A percentile compares a stretch with the other conserved stretches of the same genome.
Conservation (phyloP, 139 green algal genomes). For the Klebsormidium nitens region DNA sequence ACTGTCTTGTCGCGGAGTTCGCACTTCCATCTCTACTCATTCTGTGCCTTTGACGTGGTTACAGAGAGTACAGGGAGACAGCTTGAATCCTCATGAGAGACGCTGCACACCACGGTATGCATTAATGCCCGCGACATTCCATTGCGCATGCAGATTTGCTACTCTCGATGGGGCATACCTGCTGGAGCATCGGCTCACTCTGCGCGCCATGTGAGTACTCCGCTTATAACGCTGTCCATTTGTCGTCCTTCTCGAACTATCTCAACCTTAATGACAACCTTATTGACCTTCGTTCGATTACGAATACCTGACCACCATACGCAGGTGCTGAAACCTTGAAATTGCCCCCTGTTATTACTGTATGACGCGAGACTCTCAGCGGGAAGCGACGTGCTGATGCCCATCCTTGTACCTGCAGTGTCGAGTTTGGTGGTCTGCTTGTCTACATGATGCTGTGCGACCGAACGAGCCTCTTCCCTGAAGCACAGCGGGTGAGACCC, state of each 20-base stretch:
- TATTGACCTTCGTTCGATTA: not conserved
- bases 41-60: too few species aligned
- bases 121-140: too few species aligned
- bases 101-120: too few species aligned
- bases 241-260: not conserved
- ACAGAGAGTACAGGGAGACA: too few species aligned
- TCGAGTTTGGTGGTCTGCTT: slow-evolving; percentile 76
- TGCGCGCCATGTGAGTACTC: slow-evolving; percentile 25
- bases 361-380: too few species aligned
- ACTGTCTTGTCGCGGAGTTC: too few species aligned
- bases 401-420: slow-evolving; percentile 22
- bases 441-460: slow-evolving; percentile 85
- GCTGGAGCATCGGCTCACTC: slow-evolving; percentile 27
- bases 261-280: not conserved
- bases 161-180: slow-evolving; percentile 13
- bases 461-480: slow-evolving; percentile 57
- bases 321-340: not conserved
- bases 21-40: too few species aligned
- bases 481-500: slow-evolving; percentile 47
- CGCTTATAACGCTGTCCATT: not conserved
- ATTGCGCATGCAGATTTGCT: slow-evolving; percentile 26
- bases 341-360: not conserved
- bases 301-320: not conserved
- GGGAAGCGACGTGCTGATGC: too few species aligned
- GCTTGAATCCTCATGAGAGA: too few species aligned